These are phyloP conservation scores for Rhizopogon vesiculosus DNA, from an alignment of 768 basidiomycete species.

Conservation along the genomic window DNA sequence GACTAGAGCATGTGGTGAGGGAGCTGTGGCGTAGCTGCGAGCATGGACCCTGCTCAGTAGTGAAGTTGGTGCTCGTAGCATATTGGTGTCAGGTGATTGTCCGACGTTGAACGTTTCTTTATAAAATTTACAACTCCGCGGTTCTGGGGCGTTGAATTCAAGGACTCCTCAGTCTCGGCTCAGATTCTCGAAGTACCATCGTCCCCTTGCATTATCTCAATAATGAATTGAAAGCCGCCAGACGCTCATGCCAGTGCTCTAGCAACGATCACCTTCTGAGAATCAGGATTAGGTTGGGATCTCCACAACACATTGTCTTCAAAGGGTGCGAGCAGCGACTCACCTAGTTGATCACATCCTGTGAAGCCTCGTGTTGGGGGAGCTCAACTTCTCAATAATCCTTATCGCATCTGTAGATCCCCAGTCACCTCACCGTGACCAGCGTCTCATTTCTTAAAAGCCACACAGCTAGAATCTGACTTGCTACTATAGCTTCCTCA, in stretches of 20 bases:
- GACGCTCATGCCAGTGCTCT: too few species aligned
- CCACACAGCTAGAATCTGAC: not conserved
- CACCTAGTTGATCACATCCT: not conserved
- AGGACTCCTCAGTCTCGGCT: not conserved
- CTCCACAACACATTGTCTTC: not conserved
- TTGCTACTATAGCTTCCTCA: not conserved
- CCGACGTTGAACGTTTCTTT: not conserved
- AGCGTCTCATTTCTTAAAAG: not conserved
- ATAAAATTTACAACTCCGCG: not conserved
- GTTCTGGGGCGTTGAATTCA: not conserved
- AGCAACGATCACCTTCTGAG: not conserved
- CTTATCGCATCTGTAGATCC: not conserved
- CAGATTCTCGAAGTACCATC: too few species aligned
- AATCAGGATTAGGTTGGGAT: not conserved
- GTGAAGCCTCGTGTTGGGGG: conserved; percentile 1
- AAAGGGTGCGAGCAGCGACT: not conserved
- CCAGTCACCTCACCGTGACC: not conserved
- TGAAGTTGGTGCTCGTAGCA: conserved; percentile 1
- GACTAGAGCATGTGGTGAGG: conserved; percentile 67
- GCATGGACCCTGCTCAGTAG: conserved; percentile 23
- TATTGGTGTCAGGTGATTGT: not conserved
- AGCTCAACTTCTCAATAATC: not conserved
- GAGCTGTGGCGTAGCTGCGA: conserved; percentile 44
- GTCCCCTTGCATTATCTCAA: not conserved
- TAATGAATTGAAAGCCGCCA: too few species aligned